Evolutionary conservation across 2,329 filamentous ascomycete species (phyloP).

Genomic region (Diplodia sapinea): DNA sequence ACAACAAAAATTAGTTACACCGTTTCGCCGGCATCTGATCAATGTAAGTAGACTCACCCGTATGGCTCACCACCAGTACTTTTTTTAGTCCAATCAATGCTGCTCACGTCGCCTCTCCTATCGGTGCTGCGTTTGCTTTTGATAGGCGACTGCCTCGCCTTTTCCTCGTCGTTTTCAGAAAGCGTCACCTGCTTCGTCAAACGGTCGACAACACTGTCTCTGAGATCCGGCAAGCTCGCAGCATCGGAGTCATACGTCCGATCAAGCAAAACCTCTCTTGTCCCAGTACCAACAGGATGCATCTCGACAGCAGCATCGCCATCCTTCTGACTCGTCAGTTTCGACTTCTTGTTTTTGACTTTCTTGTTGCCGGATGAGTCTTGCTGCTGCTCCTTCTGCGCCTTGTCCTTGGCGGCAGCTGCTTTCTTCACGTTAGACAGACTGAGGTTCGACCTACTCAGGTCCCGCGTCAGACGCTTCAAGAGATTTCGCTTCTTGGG

Average conservation of each 20-base stretch:
- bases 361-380: not conserved
- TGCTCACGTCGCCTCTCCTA: slow-evolving; percentile 5
- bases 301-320: not conserved
- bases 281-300: not conserved
- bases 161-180: not conserved
- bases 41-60: not conserved
- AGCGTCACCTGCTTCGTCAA: slow-evolving; percentile 4
- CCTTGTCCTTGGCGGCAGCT: slow-evolving; percentile 4
- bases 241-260: slow-evolving; percentile 28
- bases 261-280: slow-evolving; percentile 3
- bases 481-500: slow-evolving; percentile 34
- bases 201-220: slow-evolving; percentile 24
- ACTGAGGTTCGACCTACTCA: slow-evolving; percentile 18
- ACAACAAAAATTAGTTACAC: not conserved
- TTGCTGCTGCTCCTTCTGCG: slow-evolving; percentile 13
- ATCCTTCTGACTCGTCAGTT: not conserved
- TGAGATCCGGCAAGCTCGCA: slow-evolving; percentile 20
- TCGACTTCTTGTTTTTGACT: not conserved
- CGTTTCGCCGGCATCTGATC: not conserved
- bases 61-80: not conserved
- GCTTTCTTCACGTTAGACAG: slow-evolving; percentile 21
- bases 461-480: slow-evolving; percentile 19
- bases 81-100: slow-evolving; percentile 14
- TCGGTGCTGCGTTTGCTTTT: not conserved
- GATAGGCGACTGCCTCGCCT: not conserved